Conservation (phyloP, 257 asterid species). For the Solanum pimpinellifolium region DNA sequence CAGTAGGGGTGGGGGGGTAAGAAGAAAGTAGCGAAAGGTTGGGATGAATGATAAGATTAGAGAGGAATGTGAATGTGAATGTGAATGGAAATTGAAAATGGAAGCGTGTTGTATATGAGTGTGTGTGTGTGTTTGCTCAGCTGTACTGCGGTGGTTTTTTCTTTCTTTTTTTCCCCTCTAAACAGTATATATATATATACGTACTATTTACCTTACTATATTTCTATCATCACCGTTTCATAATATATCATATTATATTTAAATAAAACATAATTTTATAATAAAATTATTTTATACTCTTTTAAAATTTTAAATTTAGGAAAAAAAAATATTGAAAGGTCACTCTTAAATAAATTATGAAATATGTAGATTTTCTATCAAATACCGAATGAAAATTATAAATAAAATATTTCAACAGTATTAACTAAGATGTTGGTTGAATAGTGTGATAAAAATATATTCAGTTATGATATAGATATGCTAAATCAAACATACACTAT, state of each 20-base stretch:
- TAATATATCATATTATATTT: too few relatives aligned
- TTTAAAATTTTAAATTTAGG: too few relatives aligned
- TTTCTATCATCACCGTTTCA: not conserved
- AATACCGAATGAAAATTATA: rapidly evolving
- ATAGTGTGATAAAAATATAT: too few relatives aligned
- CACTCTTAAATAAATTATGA: too few relatives aligned
- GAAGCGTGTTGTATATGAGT: not conserved
- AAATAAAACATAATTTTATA: too few relatives aligned
- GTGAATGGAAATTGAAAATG: not conserved
- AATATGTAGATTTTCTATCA: too few relatives aligned
- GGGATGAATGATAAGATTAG: slow-evolving; percentile 14
- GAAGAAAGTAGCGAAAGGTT: slow-evolving; percentile 31
- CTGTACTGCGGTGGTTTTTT: slow-evolving; percentile 14
- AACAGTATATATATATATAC: not conserved
- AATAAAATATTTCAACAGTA: too few relatives aligned
- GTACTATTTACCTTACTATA: not conserved
- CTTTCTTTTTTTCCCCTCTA: not conserved
- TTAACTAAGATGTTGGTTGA: too few relatives aligned
- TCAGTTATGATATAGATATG: too few relatives aligned
- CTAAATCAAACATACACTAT: too few relatives aligned
- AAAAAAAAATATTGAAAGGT: rapidly evolving
- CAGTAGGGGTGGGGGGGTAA: not conserved
- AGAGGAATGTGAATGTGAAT: slow-evolving; percentile 24
- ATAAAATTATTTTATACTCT: too few relatives aligned
- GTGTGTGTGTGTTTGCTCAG: not conserved